Conservation (phyloP, 257 asterid genomes). For the Penstemon barbatus region DNA sequence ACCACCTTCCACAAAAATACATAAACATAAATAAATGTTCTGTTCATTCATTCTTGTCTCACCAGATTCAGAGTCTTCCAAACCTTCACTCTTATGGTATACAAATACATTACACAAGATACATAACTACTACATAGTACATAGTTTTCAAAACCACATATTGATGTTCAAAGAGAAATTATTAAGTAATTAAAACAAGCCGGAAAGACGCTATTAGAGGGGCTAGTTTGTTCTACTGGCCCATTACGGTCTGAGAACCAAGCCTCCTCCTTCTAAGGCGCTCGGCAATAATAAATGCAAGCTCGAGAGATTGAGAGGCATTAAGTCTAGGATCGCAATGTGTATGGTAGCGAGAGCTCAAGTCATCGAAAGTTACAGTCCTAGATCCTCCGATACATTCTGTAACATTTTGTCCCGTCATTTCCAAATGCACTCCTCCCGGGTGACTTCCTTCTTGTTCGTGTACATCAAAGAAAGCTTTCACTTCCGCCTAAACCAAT, state of each 20-base stretch:
- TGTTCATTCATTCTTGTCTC: conserved; percentile 30
- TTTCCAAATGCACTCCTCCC: conserved; percentile 80
- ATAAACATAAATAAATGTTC: conserved; percentile 9
- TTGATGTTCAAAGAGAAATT: background rate
- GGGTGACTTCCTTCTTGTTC: conserved; percentile 91
- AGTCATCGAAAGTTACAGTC: conserved; percentile 73
- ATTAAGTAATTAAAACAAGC: background rate
- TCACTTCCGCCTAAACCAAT: conserved; percentile 65
- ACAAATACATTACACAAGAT: conserved; percentile 27
- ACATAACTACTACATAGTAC: background rate
- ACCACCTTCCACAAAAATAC: background rate
- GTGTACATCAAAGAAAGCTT: conserved; percentile 86
- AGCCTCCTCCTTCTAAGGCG: conserved; percentile 77
- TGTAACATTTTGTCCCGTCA: conserved; percentile 90
- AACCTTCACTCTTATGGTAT: conserved; percentile 32
- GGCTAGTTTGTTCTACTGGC: conserved; percentile 19
- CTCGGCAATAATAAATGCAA: conserved; percentile 71
- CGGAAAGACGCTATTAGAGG: background rate
- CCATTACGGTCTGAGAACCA: conserved; percentile 35
- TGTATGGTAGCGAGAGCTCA: conserved; percentile 82
- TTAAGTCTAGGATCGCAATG: conserved; percentile 82
- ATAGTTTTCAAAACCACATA: conserved; percentile 18
- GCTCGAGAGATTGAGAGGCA: conserved; percentile 80
- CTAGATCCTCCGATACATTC: conserved; percentile 86
- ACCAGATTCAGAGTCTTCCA: conserved; percentile 23